phyloP scores from a whole-genome alignment of 148 eudicot species.

The Vaccinium vitisidaea region DNA sequence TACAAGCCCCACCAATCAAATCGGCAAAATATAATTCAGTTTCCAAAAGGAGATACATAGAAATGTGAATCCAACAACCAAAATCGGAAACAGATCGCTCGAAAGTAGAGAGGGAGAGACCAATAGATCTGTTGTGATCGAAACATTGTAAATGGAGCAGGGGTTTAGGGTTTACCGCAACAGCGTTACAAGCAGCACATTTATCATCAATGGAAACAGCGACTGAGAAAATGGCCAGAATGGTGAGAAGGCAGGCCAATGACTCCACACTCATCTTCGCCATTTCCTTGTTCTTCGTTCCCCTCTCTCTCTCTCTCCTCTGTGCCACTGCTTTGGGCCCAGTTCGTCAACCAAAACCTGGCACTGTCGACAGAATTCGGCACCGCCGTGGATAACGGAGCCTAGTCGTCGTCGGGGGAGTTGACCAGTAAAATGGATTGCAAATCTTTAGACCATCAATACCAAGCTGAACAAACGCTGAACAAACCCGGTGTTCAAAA shows the following conservation, averaged over 20 bases:
- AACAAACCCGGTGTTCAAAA: too few relatives aligned
- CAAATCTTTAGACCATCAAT: too few relatives aligned
- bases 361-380: background rate
- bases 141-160: background rate
- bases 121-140: slow-evolving; percentile 12
- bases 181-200: slow-evolving; percentile 88
- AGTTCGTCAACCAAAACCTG: background rate
- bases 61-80: background rate
- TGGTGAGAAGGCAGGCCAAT: slow-evolving; percentile 15
- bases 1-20: background rate
- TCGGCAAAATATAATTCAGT: background rate
- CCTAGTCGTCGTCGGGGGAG: background rate
- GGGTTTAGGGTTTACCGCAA: slow-evolving; percentile 50
- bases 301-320: slow-evolving; percentile 4
- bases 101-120: background rate
- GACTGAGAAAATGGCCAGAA: slow-evolving; percentile 31
- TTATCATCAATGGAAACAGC: slow-evolving; percentile 65
- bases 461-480: too few relatives aligned
- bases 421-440: background rate
- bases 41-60: background rate
- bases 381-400: background rate
- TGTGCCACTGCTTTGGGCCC: background rate
- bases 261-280: slow-evolving; percentile 16
- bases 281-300: slow-evolving; percentile 12
- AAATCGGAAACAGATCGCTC: slow-evolving; percentile 13